Conservation (phyloP, 495 filamentous ascomycete species). For the Penicillium angulare region DNA sequence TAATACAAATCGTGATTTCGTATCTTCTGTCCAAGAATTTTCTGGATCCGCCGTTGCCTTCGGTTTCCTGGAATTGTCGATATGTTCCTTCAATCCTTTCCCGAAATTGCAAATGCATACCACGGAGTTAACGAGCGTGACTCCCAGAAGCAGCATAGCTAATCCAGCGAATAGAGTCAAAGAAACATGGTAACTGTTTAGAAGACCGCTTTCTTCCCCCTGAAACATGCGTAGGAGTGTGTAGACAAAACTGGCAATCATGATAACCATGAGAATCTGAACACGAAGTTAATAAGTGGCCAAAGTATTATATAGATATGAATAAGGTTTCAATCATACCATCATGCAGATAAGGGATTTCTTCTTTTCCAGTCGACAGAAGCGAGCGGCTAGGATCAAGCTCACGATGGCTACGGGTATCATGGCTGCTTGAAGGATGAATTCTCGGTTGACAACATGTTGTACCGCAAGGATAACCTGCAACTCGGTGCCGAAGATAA, state of each 20-base stretch:
- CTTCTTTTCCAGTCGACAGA: slow-evolving; percentile 2
- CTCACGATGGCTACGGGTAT: neutral
- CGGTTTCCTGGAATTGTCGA: neutral
- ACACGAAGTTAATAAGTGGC: neutral
- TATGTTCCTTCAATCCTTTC: slow-evolving; percentile 21
- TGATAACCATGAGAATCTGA: slow-evolving; percentile 13
- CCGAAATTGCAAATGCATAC: slow-evolving; percentile 22
- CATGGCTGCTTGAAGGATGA: neutral
- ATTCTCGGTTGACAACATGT: neutral
- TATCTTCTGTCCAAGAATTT: neutral
- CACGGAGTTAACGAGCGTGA: slow-evolving; percentile 15
- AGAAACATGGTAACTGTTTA: slow-evolving; percentile 13
- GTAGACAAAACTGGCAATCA: slow-evolving; percentile 9
- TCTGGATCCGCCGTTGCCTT: neutral
- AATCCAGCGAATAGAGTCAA: slow-evolving; percentile 17
- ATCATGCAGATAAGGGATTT: neutral
- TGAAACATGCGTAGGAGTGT: slow-evolving; percentile 9
- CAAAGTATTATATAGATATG: neutral
- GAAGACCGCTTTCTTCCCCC: neutral
- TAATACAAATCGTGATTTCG: slow-evolving; percentile 15
- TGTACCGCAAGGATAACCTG: neutral
- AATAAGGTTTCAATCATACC: too few species aligned
- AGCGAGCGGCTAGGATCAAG: neutral
- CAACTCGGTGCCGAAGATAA: neutral
- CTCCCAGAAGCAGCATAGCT: slow-evolving; percentile 10